Base-by-base conservation (phyloP, 1,284 basidiomycete species). In the Tylopilus sp. region DNA sequence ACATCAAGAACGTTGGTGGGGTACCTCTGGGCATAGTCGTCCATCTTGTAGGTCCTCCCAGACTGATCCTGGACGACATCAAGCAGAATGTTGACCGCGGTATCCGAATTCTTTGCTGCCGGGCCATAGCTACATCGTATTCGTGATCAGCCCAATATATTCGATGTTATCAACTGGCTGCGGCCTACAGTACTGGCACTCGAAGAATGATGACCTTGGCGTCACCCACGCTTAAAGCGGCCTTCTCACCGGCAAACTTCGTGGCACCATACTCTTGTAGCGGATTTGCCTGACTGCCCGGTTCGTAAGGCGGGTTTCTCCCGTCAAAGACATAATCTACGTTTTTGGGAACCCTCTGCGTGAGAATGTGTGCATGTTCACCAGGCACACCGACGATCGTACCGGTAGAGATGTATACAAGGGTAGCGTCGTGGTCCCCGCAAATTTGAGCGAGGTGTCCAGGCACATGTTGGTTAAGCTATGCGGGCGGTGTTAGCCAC, bases 271-370 rank as follows among this genome's bases (percentile, higher is more conserved):
- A 93, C 2, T 85, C 68, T 47, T 93, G 86, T 37, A 92, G 67
- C 1, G 90, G 90, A 58, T 87, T 85, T 8, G 85, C 77, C n/a
- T 65, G 60, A 4, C 83, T 77, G 5, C 73, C 74, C 0, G 88
- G 83, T 3, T 76, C 73, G 66, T 92, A 92, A 0, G 87, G 86
- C 2, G 90, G 86, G 0, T 82, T 80, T n/a, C 77, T 82, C 5
- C 90, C 90, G 57, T 91, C 87, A 59, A 93, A 92, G 12, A 93
- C 88, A 65, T 92, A 92, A 69, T 92, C 89, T 84, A 61, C 48
- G 35, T 42, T 54, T 26, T 15, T 37, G 37, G 43, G 50, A 18
- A 31, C 7, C 30, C 44, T 48, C 40, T 21, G 20, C 34, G 40
- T 65, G 44, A 52, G 47, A 63, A 33, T 4, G 18, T 17, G 28